Evolutionary conservation across 73 alveolate genomes (phyloP).

Genomic region (Stentor roeselii): DNA sequence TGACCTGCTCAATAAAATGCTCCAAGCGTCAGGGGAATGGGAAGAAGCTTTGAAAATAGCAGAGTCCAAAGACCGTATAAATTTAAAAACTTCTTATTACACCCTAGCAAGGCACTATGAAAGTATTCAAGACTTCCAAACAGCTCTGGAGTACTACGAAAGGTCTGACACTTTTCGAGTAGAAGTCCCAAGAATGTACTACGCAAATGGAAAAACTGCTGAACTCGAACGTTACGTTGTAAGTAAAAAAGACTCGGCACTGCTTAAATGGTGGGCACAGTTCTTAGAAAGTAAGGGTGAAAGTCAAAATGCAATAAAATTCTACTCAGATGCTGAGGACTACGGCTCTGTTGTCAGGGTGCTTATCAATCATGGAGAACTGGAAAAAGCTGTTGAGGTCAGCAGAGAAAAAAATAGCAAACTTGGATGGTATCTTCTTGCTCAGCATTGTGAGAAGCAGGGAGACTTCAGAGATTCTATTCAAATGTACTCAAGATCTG

Average conservation of each 20-base stretch:
- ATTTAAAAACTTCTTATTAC: slow-evolving; percentile 88
- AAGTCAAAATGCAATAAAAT: slow-evolving; percentile 75
- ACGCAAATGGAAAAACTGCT: slow-evolving; percentile 60
- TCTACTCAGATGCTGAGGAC: slow-evolving; percentile 69
- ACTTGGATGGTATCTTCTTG: slow-evolving; percentile 88
- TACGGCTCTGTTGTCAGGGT: slow-evolving; percentile 67
- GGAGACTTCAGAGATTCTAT: slow-evolving; percentile 88
- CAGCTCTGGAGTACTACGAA: slow-evolving; percentile 87
- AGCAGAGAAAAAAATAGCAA: slow-evolving; percentile 85
- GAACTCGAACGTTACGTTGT: slow-evolving; percentile 74
- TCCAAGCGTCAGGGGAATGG: slow-evolving; percentile 93
- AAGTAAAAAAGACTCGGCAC: slow-evolving; percentile 70
- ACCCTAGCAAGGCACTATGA: slow-evolving; percentile 92
- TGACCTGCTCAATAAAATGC: slow-evolving; percentile 88
- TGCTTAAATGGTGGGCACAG: slow-evolving; percentile 95
- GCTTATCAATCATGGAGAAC: slow-evolving; percentile 62
- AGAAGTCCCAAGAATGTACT: slow-evolving; percentile 97
- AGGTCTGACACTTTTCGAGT: slow-evolving; percentile 54
- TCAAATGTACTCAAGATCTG: slow-evolving; percentile 81
- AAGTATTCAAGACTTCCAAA: slow-evolving; percentile 74
- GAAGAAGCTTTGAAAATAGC: slow-evolving; percentile 94
- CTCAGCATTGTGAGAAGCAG: slow-evolving; percentile 77
- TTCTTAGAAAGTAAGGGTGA: slow-evolving; percentile 84
- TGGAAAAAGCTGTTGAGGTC: slow-evolving; percentile 70
- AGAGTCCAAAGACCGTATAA: slow-evolving; percentile 89